Evolutionary conservation across 345 rosid genomes (phyloP), one percentile per base, ranked within the genome.

Genomic region (Salix koriyanagi): DNA sequence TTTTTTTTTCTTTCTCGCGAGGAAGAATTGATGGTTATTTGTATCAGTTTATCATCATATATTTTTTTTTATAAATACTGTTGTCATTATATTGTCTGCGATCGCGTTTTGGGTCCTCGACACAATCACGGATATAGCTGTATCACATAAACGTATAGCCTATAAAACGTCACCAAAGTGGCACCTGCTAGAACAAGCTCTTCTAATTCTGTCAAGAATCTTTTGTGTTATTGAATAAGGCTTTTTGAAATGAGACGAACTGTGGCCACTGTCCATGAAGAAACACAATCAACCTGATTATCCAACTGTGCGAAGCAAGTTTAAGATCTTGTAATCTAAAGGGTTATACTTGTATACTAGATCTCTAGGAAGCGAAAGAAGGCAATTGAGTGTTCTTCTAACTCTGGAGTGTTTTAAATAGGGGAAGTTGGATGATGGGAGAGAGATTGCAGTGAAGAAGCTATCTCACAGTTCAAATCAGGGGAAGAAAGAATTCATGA

Each of bases 361-460:
- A 56, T 56, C 15, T 41, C 48, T 75, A 66, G 71, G 41, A 67
- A n/a, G 75, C 30, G 21, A 80, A 70, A 37, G 39, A 23, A 71
- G 75, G 70, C 34, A 12, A 39, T 62, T 39, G 4, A 70, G 32
- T 44, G 62, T 75, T 14, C 58, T 69, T 69, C 52, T 67, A 75
- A 44, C 65, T 56, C 36, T n/a, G 69, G 25, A 76, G 15, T 76
- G 42, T 60, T 80, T 75, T 82, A 52, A 61, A 28, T 76, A 96
- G 97, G 99, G 99, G 39, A 92, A 82, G 81, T 83, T 96, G 80
- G 78, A 79, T 76, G 97, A 92, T 76, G 99, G 99, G 62, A 91
- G 97, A 82, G 96, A 91, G n/a, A 87, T 96, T 79, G 99, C 99
- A 4, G 99, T 96, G 82, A 96, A 96, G 92, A 94, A 87, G 86